Evolutionary conservation across 306 rosid species (phyloP).

Genomic region (Carpinus fangiana): DNA sequence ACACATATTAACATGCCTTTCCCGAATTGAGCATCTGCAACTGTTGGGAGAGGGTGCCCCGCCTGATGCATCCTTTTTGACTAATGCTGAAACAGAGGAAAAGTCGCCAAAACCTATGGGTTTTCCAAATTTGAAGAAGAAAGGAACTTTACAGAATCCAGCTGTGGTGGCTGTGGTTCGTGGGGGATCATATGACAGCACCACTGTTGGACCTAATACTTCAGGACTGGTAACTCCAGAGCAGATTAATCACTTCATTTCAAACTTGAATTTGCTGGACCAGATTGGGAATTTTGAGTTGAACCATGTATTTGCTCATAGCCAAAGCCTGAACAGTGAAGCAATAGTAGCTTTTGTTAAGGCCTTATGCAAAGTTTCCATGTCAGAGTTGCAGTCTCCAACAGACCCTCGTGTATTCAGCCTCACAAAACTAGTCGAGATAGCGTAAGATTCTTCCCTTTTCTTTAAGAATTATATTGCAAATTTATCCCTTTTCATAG

Average conservation of each 20-base stretch:
- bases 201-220: conserved; percentile 67
- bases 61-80: conserved; percentile 86
- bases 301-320: conserved; percentile 97
- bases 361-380: conserved; percentile 92
- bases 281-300: conserved; percentile 96
- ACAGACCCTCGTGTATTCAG: conserved; percentile 99
- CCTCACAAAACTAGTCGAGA: conserved; percentile 96
- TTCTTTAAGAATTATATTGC: not conserved
- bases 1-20: conserved; percentile 94
- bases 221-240: conserved; percentile 86
- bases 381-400: conserved; percentile 96
- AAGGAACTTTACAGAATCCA: conserved; percentile 86
- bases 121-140: conserved; percentile 73
- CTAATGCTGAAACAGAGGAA: conserved; percentile 70
- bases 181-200: conserved; percentile 96
- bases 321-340: conserved; percentile 98
- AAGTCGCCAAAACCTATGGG: conserved; percentile 58
- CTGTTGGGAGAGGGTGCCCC: conserved; percentile 97
- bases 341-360: conserved; percentile 97
- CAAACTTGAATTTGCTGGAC: conserved; percentile 89
- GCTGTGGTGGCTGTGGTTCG: conserved; percentile 97
- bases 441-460: conserved; percentile 71
- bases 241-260: conserved; percentile 81
- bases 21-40: conserved; percentile 95
- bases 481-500: not conserved